Percentiles rank a stretch among this genome's conserved stretches.
Evolutionary conservation across 805 yeast species (phyloP).

Genomic region (Torulaspora gathmanii): DNA sequence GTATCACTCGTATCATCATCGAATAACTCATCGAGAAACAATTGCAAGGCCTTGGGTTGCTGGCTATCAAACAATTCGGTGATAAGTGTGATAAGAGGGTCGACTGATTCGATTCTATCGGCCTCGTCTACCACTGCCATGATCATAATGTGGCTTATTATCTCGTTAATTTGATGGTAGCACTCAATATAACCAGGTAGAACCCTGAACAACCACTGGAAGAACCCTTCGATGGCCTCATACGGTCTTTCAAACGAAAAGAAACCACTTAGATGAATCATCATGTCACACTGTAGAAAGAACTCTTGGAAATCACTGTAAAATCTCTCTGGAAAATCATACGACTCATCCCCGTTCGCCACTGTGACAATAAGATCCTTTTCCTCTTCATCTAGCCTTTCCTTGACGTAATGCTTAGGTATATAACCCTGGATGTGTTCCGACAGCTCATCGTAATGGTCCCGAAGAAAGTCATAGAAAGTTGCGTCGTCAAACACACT

Average conservation of each 20-base stretch:
- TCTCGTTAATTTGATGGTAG: constrained; percentile 9
- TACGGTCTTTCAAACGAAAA: constrained; percentile 10
- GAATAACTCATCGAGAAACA: neutral
- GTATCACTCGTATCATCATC: neutral
- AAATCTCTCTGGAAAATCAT: constrained; percentile 21
- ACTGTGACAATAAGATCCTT: neutral
- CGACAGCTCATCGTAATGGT: constrained; percentile 1
- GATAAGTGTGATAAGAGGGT: constrained; percentile 9
- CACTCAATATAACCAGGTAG: neutral
- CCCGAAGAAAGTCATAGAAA: constrained; percentile 6
- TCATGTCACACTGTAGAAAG: constrained; percentile 10
- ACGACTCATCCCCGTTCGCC: neutral
- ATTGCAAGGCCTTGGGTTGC: neutral
- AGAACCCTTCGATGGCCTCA: constrained; percentile 1
- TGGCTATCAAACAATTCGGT: neutral
- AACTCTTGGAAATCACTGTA: constrained; percentile 17
- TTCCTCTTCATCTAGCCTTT: constrained; percentile 1
- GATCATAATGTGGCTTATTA: constrained; percentile 12
- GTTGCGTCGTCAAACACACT: constrained; percentile 6
- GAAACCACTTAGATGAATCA: constrained; percentile 6
- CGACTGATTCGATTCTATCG: constrained; percentile 5
- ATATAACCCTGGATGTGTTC: constrained; percentile 4
- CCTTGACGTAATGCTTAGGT: constrained; percentile 4
- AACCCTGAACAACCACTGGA: constrained; percentile 9
- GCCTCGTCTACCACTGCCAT: constrained; percentile 1